A percentile compares a stretch with the other conserved stretches of the same genome.
Conservation (phyloP, 805 yeast species). For the Pichia cabralensis region DNA sequence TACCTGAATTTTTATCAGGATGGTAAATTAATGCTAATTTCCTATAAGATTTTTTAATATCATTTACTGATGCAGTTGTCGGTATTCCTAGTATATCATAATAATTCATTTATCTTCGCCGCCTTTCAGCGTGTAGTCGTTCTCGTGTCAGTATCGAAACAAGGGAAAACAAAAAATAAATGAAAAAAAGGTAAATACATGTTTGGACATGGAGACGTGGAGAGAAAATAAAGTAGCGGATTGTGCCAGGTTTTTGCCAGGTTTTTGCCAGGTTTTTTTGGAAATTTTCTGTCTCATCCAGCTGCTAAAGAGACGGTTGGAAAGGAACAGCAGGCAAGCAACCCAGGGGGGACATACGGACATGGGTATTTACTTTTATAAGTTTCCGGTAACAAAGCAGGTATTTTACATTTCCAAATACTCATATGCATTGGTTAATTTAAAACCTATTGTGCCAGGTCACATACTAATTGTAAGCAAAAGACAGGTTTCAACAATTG, state of each 20-base stretch:
- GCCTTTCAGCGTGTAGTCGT: too few relatives aligned
- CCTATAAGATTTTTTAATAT: conserved; percentile 72
- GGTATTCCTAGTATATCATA: conserved; percentile 53
- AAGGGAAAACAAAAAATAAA: too few relatives aligned
- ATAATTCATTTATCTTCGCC: conserved; percentile 39
- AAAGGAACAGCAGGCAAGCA: too few relatives aligned
- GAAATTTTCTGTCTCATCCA: too few relatives aligned
- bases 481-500: conserved; percentile 55
- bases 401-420: conserved; percentile 48
- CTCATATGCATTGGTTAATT: conserved; percentile 79
- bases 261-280: too few relatives aligned
- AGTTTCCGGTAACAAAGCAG: conserved; percentile 46
- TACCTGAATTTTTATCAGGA: conserved; percentile 67
- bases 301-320: too few relatives aligned
- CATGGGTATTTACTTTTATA: conserved; percentile 35
- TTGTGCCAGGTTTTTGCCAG: too few relatives aligned
- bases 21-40: conserved; percentile 63
- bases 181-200: too few relatives aligned
- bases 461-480: conserved; percentile 84
- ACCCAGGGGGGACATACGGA: too few relatives aligned
- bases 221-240: too few relatives aligned
- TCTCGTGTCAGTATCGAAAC: too few relatives aligned
- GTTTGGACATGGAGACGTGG: too few relatives aligned
- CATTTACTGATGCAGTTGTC: conserved; percentile 40
- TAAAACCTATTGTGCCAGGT: conserved; percentile 90